Conservation (phyloP, 2,329 filamentous ascomycete species). For the Phialophora expanda region DNA sequence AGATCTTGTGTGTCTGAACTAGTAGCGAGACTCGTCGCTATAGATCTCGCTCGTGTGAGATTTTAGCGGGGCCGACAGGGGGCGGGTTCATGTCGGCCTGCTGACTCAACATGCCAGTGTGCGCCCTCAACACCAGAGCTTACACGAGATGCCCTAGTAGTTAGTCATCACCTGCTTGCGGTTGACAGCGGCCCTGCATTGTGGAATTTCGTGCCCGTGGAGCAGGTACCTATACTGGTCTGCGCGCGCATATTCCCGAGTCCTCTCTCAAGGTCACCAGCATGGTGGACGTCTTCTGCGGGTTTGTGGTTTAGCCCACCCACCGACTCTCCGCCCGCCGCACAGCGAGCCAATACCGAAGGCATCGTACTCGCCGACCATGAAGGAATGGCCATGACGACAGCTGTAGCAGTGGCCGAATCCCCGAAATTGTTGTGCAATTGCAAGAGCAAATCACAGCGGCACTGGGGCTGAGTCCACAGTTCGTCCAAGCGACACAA, state of each 20-base stretch:
- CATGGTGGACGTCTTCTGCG: slow-evolving; percentile 1
- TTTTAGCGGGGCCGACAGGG: background rate
- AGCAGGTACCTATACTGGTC: background rate
- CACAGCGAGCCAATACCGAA: too few species aligned
- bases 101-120: background rate
- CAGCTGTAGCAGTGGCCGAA: slow-evolving; percentile 68
- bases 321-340: slow-evolving; percentile 15
- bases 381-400: slow-evolving; percentile 48
- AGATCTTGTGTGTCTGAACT: background rate
- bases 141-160: background rate
- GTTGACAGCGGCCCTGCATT: too few species aligned
- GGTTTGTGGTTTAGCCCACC: slow-evolving; percentile 38
- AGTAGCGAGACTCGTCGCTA: background rate
- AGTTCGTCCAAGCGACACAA: too few species aligned
- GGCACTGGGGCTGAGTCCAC: too few species aligned
- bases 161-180: background rate
- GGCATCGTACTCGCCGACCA: too few species aligned
- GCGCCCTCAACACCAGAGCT: background rate
- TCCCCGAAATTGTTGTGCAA: slow-evolving; percentile 57
- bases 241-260: slow-evolving; percentile 49
- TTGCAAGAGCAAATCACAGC: slow-evolving; percentile 46
- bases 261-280: slow-evolving; percentile 7
- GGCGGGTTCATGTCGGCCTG: background rate
- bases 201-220: background rate
- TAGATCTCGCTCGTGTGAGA: slow-evolving; percentile 7